Base-by-base conservation (phyloP, 208 protist species). In the Trypanosoma avium region DNA sequence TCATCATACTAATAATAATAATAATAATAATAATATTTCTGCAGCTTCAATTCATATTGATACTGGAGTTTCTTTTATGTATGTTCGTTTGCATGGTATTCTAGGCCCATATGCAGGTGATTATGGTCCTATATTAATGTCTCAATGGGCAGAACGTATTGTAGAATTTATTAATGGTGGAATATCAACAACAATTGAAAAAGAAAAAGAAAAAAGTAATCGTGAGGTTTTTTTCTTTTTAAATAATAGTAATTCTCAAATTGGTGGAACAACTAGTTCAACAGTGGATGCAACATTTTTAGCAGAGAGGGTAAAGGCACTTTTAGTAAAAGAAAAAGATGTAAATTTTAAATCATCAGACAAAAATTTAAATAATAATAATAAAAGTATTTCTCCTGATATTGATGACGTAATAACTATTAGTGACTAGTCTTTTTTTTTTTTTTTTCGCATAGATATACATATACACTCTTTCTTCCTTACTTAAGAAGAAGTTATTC, bases 161-260 rank as follows among this genome's bases (percentile, higher is more conserved):
- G 33, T 78, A 22, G 49, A 67, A 5, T 90, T 83, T 60, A 42
- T 93, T 4, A 30, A 36, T 38, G 40, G 2, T 21, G 43, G 48
- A 27, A 35, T 4, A 5, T 22, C 27, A 13, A 17, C 10, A 21
- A 21, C 45, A 9, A 21, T 19, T n/a, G 22, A 15, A 27, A 38
- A 21, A 38, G 52, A 35, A 33, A 36, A 6, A 17, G 46, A n/a
- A 13, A 24, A 63, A 43, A 33, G 21, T 3, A 50, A 42, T 19
- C 67, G 75, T 17, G 80, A 93, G 54, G 82, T 93, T 24, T 93
- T 84, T 61, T 71, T 87, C 21, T 90, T 90, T 45, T 57, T 93
- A 42, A 93, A 93, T 67, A 93, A 93, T 73, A 88, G 74, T 55
- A 77, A 89, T 57, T 93, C 86, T n/a, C 53, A 90, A 30, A 71